These are phyloP conservation scores for Eucalyptus pumila DNA, from an alignment of 345 rosid species.

Conservation along the genomic window DNA sequence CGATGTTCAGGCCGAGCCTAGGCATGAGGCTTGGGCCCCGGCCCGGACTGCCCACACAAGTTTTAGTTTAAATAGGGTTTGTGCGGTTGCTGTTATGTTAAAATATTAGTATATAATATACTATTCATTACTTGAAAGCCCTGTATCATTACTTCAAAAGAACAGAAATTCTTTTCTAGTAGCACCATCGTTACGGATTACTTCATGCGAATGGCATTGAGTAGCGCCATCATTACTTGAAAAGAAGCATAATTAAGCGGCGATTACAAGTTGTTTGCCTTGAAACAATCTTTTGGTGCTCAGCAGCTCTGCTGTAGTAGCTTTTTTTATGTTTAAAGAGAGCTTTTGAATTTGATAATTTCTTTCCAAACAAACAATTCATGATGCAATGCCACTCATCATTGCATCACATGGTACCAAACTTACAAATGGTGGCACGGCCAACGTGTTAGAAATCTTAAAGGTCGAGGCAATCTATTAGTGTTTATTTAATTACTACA, in stretches of 20 bases:
- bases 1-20: not conserved
- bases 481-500: not conserved
- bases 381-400: not conserved
- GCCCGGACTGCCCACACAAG: not conserved
- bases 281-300: not conserved
- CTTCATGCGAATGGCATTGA: not conserved
- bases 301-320: not conserved
- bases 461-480: not conserved
- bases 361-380: not conserved
- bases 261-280: not conserved
- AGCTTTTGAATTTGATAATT: not conserved
- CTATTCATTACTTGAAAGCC: not conserved
- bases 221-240: not conserved
- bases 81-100: not conserved
- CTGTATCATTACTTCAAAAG: not conserved
- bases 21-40: not conserved
- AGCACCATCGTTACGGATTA: not conserved
- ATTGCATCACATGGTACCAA: not conserved
- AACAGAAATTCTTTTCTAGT: not conserved
- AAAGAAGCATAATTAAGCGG: not conserved
- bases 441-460: not conserved
- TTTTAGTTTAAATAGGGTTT: not conserved
- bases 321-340: not conserved
- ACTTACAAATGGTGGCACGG: not conserved
- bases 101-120: fast-evolving